Base-by-base conservation (phyloP, 805 yeast genomes). In the Alloascoidea africana region DNA sequence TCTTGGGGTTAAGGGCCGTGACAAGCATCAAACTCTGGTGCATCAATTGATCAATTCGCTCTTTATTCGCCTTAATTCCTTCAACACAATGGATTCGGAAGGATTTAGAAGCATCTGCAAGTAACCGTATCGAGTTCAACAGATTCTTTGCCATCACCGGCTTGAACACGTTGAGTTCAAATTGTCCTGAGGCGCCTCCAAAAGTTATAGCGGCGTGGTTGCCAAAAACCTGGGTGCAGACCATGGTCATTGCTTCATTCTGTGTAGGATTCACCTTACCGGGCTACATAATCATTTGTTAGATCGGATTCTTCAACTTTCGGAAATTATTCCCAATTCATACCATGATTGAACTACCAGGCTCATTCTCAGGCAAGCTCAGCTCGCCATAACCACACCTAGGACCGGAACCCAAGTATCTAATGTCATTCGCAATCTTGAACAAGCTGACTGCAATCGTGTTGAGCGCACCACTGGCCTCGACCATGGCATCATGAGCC, bases 231-330 rank as follows among this genome's bases (percentile, higher is more conserved):
- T 91, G 98, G 45, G 91, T 74, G 58, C 95, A 86, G 44, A 89
- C 96, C 94, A 91, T 93, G 46, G 97, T 91, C 59, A 91, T 66
- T 39, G 98, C 98, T 71, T 91, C 98, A 62, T 87, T 87, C 69
- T 91, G 98, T 40, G 98, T 91, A 47, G 98, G 98, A 73, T 91
- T 91, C 45, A 91, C 96, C 68, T 91, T 91, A 58, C 98, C 98
- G 38, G 98, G 98, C n/a, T n/a, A n/a, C n/a, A n/a, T n/a, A n/a
- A n/a, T n/a, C n/a, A n/a, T n/a, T n/a, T n/a, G n/a, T n/a, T n/a
- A n/a, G n/a, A n/a, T n/a, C n/a, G n/a, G n/a, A n/a, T n/a, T n/a
- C n/a, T n/a, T n/a, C n/a, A n/a, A n/a, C n/a, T n/a, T n/a, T n/a
- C n/a, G n/a, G n/a, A n/a, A n/a, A n/a, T n/a, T n/a, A n/a, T n/a